Evolutionary conservation across 495 filamentous ascomycete genomes (phyloP), one percentile per base, ranked within the genome.

Genomic region (Hypoxylon trugodes): DNA sequence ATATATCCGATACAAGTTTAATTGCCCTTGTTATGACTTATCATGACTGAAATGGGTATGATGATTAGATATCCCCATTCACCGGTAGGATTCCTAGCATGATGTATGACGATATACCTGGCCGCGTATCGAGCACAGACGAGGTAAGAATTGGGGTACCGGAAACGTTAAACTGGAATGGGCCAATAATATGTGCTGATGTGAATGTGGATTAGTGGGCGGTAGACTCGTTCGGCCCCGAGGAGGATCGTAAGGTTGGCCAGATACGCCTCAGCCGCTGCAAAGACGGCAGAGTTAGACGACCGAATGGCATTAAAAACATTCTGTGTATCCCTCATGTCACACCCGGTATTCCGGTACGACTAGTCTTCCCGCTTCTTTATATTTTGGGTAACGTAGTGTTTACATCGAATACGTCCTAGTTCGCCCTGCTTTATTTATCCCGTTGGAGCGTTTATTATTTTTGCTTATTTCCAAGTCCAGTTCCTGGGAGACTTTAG

Each of bases 151-250:
- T 54, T 62, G 49, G 50, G 28, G 50, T 36, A 66, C 48, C 52
- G 54, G 15, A 38, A 42, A 53, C 4, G 38, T 32, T 22, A 30
- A 42, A 8, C 4, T 60, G 4, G 12, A 22, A 46, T 9, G 58
- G 42, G 35, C 58, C 64, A 67, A 67, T 67, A 25, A 52, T 41
- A 32, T 49, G 45, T 48, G 10, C 33, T 5, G 32, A 35, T 9
- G 35, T 22, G 45, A 35, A 19, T 37, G 22, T 24, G 45, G 28
- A 21, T 53, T 40, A 24, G 52, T 42, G 41, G 47, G 18, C 24
- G 24, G 30, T 40, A 58, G 49, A 38, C 33, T 6, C n/a, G 24
- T 61, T 67, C 64, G 64, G 64, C 26, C 25, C 64, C 64, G 64
- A 61, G 47, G 15, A 58, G 64, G 64, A 67, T 53, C 10, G 7